These are phyloP conservation scores for Amaranthus cruentus DNA, from an alignment of 148 eudicot species.

Conservation along the genomic window DNA sequence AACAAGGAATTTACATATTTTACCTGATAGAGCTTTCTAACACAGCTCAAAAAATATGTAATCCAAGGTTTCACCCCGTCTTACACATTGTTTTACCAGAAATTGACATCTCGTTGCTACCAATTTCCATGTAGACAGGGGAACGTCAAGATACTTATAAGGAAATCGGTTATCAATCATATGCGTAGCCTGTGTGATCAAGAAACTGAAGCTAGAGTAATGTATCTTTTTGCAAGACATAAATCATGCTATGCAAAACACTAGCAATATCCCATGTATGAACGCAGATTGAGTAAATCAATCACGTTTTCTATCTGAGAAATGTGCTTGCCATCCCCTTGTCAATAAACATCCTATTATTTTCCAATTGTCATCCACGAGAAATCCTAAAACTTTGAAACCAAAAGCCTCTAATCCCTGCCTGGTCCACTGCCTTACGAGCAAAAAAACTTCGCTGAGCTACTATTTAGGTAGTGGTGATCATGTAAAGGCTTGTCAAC, in stretches of 20 bases:
- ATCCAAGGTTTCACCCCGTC: background rate
- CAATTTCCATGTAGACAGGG: background rate
- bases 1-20: background rate
- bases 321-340: no score
- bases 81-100: background rate
- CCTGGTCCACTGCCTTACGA: no score
- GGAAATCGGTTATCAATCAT: background rate
- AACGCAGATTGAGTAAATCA: no score
- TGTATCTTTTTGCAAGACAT: background rate
- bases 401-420: no score
- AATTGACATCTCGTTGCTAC: background rate
- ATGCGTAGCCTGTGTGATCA: background rate
- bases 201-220: background rate
- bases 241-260: background rate
- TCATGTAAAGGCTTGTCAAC: no score
- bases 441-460: no score
- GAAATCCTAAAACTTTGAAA: no score
- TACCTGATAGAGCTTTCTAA: background rate
- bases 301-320: no score
- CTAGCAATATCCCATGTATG: background rate
- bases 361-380: no score
- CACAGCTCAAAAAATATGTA: background rate
- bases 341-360: no score
- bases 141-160: background rate
- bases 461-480: no score